Evolutionary conservation across 2,329 filamentous ascomycete genomes (phyloP).

Genomic region (Rhynchosporium secalis): DNA sequence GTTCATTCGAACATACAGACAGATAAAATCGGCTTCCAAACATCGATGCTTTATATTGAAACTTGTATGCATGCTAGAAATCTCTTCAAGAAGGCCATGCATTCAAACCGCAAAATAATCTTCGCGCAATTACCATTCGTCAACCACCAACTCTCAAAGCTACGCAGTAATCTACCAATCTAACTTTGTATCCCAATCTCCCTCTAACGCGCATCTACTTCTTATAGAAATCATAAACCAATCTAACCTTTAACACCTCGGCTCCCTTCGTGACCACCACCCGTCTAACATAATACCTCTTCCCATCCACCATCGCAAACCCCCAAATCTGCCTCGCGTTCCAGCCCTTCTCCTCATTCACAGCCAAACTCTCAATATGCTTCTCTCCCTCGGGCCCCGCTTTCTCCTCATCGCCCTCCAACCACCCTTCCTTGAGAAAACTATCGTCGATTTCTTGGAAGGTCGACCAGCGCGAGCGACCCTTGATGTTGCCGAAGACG

Average conservation of each 20-base stretch:
- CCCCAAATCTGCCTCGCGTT: constrained; percentile 55
- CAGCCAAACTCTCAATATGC: constrained; percentile 51
- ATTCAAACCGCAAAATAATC: no score
- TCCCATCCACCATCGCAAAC: constrained; percentile 45
- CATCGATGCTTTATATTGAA: no score
- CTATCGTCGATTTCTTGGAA: constrained; percentile 43
- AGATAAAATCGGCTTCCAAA: no score
- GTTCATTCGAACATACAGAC: no score
- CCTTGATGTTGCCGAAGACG: constrained; percentile 61
- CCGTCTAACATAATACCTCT: constrained; percentile 43
- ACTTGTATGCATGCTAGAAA: no score
- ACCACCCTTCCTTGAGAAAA: constrained; percentile 41
- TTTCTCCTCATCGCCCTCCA: constrained; percentile 46
- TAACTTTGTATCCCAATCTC: background rate
- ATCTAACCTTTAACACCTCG: constrained; percentile 42
- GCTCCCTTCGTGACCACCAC: constrained; percentile 44
- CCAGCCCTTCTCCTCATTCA: constrained; percentile 52
- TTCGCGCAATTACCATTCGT: no score
- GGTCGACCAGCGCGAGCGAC: constrained; percentile 46
- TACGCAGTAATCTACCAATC: background rate
- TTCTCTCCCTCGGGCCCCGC: constrained; percentile 45
- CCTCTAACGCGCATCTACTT: constrained; percentile 18
- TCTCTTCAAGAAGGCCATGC: no score
- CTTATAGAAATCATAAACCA: constrained; percentile 46
- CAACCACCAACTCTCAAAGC: background rate